These are phyloP conservation scores for Fusarium foetens DNA, from an alignment of 2,329 filamentous ascomycete genomes.

Conservation along the genomic window DNA sequence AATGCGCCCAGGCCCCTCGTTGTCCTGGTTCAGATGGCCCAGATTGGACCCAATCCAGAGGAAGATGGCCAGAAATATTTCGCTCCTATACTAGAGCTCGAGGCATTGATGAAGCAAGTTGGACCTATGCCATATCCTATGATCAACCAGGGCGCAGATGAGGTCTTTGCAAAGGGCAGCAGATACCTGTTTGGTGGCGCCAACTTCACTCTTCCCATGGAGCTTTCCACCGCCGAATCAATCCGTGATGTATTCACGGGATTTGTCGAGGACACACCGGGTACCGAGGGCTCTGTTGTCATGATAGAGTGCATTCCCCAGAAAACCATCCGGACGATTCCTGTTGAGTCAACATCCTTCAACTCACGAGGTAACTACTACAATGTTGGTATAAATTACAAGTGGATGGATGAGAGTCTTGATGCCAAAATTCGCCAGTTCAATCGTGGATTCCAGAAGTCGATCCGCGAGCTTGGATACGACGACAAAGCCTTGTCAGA, in stretches of 20 bases:
- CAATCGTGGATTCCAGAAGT: conserved; percentile 36
- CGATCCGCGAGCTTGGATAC: conserved; percentile 34
- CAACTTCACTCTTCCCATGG: conserved; percentile 55
- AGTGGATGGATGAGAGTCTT: conserved; percentile 25
- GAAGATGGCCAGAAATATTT: conserved; percentile 45
- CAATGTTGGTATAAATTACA: conserved; percentile 33
- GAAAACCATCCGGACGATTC: conserved; percentile 18
- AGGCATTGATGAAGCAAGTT: conserved; percentile 50
- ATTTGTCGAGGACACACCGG: conserved; percentile 29
- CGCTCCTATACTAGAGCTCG: conserved; percentile 50
- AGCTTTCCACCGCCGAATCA: conserved; percentile 35
- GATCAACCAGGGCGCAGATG: conserved; percentile 53
- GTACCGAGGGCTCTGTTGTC: conserved; percentile 21
- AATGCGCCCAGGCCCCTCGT: conserved; percentile 31
- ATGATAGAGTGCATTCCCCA: conserved; percentile 38
- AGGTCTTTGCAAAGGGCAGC: conserved; percentile 50
- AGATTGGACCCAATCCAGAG: conserved; percentile 34
- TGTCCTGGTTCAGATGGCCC: conserved; percentile 29
- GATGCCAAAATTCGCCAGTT: conserved; percentile 36
- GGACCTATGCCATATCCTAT: conserved; percentile 54
- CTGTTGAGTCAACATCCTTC: conserved; percentile 36
- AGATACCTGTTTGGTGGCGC: conserved; percentile 55
- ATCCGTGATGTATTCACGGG: conserved; percentile 30
- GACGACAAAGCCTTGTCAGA: conserved; percentile 29
- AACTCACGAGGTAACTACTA: conserved; percentile 42